Evolutionary conservation across 2,329 filamentous ascomycete genomes (phyloP).

Genomic region (Chaetomium sp.): DNA sequence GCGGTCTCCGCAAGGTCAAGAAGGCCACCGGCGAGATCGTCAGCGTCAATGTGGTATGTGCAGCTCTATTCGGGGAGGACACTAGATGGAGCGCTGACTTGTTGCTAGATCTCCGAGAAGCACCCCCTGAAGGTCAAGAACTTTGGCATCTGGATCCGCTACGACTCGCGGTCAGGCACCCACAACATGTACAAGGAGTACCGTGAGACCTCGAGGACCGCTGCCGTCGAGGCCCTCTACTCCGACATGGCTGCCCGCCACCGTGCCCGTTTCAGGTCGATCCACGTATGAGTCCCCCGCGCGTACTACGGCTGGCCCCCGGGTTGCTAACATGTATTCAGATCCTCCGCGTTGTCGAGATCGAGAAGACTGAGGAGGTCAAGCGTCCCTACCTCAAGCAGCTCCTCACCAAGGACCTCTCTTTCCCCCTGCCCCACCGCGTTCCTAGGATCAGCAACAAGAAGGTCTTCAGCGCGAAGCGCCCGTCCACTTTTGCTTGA

Average conservation of each 20-base stretch:
- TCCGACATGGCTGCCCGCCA: slow-evolving; percentile 99
- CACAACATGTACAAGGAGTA: slow-evolving; percentile 99
- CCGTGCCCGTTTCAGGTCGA: slow-evolving; percentile 95
- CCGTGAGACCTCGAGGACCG: slow-evolving; percentile 95
- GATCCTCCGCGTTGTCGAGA: slow-evolving; percentile 98
- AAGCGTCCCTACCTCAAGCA: slow-evolving; percentile 99
- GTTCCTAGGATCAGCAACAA: slow-evolving; percentile 77
- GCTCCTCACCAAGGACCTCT: slow-evolving; percentile 90
- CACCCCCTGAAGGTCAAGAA: slow-evolving; percentile 99
- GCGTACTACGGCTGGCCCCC: slow-evolving; percentile 9
- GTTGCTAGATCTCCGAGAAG: slow-evolving; percentile 91
- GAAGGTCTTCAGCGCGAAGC: slow-evolving; percentile 91
- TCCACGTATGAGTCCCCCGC: slow-evolving; percentile 74
- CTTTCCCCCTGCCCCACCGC: slow-evolving; percentile 98
- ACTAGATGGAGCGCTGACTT: slow-evolving; percentile 24
- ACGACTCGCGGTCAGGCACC: slow-evolving; percentile 98
- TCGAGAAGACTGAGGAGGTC: slow-evolving; percentile 92
- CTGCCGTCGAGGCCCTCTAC: slow-evolving; percentile 96
- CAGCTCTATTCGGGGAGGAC: background rate
- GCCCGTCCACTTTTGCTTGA: slow-evolving; percentile 98
- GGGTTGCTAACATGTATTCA: slow-evolving; percentile 46
- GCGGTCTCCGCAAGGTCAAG: slow-evolving; percentile 99
- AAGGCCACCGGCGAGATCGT: slow-evolving; percentile 99
- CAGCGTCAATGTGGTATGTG: slow-evolving; percentile 87
- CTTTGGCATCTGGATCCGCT: slow-evolving; percentile 99